Percentiles rank a stretch among this genome's conserved stretches.
These are phyloP conservation scores for Venturia pyrina DNA, from an alignment of 2,329 filamentous ascomycete species.

Conservation along the genomic window DNA sequence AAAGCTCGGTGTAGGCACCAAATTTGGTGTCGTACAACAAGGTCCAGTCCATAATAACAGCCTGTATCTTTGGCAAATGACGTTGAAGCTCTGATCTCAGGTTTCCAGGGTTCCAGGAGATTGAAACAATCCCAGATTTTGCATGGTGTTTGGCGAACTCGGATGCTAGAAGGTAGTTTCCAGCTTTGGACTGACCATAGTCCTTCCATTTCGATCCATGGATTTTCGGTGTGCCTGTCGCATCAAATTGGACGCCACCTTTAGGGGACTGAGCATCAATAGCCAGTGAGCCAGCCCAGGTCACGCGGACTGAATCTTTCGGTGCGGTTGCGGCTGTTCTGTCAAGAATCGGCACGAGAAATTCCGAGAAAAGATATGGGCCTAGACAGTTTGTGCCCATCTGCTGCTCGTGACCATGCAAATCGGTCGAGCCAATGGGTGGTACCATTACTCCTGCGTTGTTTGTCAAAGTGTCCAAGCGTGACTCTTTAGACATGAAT, in stretches of 20 bases:
- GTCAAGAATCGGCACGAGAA: conserved; percentile 10
- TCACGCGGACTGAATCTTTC: conserved; percentile 14
- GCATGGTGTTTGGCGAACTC: conserved; percentile 13
- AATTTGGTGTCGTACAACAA: conserved; percentile 10
- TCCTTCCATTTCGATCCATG: neutral
- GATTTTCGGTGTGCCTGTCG: neutral
- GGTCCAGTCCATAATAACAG: neutral
- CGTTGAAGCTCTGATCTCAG: conserved; percentile 12
- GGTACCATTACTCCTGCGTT: conserved; percentile 26
- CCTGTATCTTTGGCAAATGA: conserved; percentile 4
- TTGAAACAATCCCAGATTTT: conserved; percentile 9
- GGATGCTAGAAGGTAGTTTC: conserved; percentile 7
- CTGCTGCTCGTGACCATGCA: conserved; percentile 21
- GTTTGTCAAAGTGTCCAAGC: conserved; percentile 33
- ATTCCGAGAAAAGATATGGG: conserved; percentile 11
- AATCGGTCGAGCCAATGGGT: conserved; percentile 4
- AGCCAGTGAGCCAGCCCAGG: conserved; percentile 12
- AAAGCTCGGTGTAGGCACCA: conserved; percentile 14
- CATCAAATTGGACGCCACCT: conserved; percentile 12
- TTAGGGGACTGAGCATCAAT: neutral
- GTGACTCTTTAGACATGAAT: conserved; percentile 25
- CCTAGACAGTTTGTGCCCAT: conserved; percentile 13
- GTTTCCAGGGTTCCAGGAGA: conserved; percentile 14
- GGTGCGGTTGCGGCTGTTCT: conserved; percentile 15
- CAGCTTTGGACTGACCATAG: conserved; percentile 13